Evolutionary conservation across 176 grass and related monocot genomes (phyloP), one percentile per base, ranked within the genome.

Genomic region (Rhynchospora tenuis): DNA sequence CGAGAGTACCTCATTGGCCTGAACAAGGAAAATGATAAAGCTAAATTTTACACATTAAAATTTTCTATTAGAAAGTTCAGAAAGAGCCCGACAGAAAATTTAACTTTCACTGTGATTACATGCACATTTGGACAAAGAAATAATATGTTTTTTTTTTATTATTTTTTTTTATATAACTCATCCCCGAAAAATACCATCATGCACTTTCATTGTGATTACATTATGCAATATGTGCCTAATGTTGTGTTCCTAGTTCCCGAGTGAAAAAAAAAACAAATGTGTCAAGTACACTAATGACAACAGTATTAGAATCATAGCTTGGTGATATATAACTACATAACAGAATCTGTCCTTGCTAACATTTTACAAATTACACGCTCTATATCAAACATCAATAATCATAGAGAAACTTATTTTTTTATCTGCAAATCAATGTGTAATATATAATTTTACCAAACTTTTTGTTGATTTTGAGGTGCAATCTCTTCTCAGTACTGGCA

Each of bases 381-480:
- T 60, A 8, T 23, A 46, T 7, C 10, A 45, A 43, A 44, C 8
- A 80, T 19, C 9, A 80, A 19, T 62, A 44, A 44, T 61, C 20
- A 0, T 15, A 13, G n/a, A 14, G 43, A 73, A 11, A 51, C 20
- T 28, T 75, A 0, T 75, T 52, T 52, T 75, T 28, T 23, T 24
- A 4, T 11, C 46, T 64, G 1, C n/a, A 81, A 45, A 65, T 81
- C 19, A 81, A 64, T 63, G 57, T 65, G 38, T 24, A 65, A 43
- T 80, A 44, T 44, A 42, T 38, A 12, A 15, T 65, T 64, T 16
- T 9, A 20, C 46, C 51, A 45, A 77, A 26, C 19, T 23, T 63
- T 81, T 81, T 26, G 44, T 64, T 23, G 59, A 50, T 81, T 65
- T 81, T 81, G 3, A 47, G 79, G 59, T 19, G 7, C 23, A 81